phyloP scores from a whole-genome alignment of 148 eudicot species.

The Rhododendron kiyosumense region DNA sequence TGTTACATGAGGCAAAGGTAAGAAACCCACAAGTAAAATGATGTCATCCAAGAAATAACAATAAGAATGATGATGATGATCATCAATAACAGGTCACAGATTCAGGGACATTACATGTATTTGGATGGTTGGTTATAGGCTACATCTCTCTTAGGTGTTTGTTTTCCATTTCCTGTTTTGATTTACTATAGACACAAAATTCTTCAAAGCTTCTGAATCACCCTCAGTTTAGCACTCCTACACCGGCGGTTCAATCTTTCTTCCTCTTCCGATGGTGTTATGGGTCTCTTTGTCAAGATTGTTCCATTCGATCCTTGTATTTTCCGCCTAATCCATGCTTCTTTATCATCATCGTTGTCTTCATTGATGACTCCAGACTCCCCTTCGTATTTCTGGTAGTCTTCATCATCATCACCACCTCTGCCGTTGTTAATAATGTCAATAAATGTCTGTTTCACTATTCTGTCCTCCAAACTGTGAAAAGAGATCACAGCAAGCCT shows the following conservation, averaged over 20 bases:
- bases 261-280: slow-evolving; percentile 71
- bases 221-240: slow-evolving; percentile 92
- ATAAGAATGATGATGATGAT: neutral
- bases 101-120: neutral
- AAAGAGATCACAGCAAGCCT: slow-evolving; percentile 96
- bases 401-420: slow-evolving; percentile 11
- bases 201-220: slow-evolving; percentile 59
- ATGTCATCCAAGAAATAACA: neutral
- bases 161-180: neutral
- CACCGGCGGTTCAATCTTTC: slow-evolving; percentile 73
- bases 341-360: slow-evolving; percentile 24
- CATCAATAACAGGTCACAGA: neutral
- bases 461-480: slow-evolving; percentile 96
- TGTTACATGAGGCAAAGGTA: no score
- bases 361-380: slow-evolving; percentile 7
- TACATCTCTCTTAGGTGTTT: neutral
- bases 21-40: no score
- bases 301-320: slow-evolving; percentile 54
- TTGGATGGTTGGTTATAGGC: neutral
- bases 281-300: slow-evolving; percentile 85
- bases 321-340: slow-evolving; percentile 66
- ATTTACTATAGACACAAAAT: neutral
- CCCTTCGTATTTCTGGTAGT: slow-evolving; percentile 1
- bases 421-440: slow-evolving; percentile 36
- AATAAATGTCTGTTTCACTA: slow-evolving; percentile 92